These are phyloP conservation scores for Elsinoe ampelina DNA, from an alignment of 2,329 filamentous ascomycete genomes.

Conservation along the genomic window DNA sequence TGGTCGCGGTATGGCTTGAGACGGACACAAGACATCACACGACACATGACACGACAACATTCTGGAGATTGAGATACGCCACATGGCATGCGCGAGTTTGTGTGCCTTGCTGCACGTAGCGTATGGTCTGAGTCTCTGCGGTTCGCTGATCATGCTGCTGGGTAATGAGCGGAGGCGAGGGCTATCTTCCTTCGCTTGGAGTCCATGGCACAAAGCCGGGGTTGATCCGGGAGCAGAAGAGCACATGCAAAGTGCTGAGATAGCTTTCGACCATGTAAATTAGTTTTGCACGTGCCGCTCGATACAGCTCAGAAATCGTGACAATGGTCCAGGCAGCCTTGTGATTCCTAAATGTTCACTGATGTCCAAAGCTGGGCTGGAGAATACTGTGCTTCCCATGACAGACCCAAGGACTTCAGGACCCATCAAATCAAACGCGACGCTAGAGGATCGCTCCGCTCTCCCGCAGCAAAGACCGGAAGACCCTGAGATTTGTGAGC, in stretches of 20 bases:
- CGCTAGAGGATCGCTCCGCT: constrained; percentile 10
- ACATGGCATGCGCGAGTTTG: background rate
- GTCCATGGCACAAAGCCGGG: background rate
- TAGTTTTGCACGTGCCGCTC: no score
- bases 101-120: no score
- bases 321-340: no score
- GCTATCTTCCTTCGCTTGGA: background rate
- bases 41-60: background rate
- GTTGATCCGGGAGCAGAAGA: background rate
- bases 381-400: no score
- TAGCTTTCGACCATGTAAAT: background rate
- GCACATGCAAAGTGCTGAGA: background rate
- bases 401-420: no score
- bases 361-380: no score
- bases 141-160: background rate
- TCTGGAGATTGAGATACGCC: background rate
- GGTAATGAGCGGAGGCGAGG: background rate
- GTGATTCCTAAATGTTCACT: no score
- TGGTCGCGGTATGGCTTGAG: background rate
- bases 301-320: no score
- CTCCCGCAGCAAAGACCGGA: background rate
- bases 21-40: background rate
- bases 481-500: background rate
- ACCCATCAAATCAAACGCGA: background rate
- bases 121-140: background rate